These are phyloP conservation scores for Acmispon strigosus DNA, from an alignment of 306 rosid species.

Conservation along the genomic window DNA sequence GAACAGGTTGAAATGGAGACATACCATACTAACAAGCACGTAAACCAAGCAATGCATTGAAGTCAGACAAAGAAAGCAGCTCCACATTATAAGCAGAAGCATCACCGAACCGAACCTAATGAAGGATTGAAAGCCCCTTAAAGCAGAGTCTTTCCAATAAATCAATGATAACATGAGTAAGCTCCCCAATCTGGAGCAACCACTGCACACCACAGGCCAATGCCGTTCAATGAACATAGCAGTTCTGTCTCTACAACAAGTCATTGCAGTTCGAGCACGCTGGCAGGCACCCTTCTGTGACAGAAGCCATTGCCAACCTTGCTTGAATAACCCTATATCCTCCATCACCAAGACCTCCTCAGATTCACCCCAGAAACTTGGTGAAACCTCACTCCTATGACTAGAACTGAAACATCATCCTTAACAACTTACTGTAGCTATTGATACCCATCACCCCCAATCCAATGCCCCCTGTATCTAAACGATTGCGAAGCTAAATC, in stretches of 20 bases:
- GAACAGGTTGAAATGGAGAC: conserved; percentile 14
- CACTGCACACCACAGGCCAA: conserved; percentile 81
- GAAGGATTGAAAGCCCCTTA: conserved; percentile 74
- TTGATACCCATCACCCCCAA: conserved; percentile 29
- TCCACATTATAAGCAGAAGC: conserved; percentile 89
- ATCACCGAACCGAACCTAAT: conserved; percentile 68
- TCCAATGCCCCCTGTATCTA: conserved; percentile 23
- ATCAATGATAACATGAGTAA: conserved; percentile 35
- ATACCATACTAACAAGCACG: conserved; percentile 89
- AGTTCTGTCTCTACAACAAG: conserved; percentile 43
- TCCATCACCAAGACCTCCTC: conserved; percentile 55
- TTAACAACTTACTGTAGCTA: conserved; percentile 28
- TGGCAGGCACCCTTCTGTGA: conserved; percentile 55
- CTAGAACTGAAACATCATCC: conserved; percentile 5
- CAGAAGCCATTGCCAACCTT: conserved; percentile 81
- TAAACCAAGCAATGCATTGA: conserved; percentile 83
- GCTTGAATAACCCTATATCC: conserved; percentile 78
- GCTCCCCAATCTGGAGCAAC: conserved; percentile 52
- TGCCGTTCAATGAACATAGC: conserved; percentile 56
- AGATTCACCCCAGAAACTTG: conserved; percentile 20
- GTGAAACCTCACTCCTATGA: conserved; percentile 13
- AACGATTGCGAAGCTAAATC: conserved; percentile 28
- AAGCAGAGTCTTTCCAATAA: conserved; percentile 67
- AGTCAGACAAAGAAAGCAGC: conserved; percentile 87
- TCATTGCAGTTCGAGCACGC: conserved; percentile 32